phyloP scores from a whole-genome alignment of 2,329 filamentous ascomycete genomes.

The Fusarium pilosicola region DNA sequence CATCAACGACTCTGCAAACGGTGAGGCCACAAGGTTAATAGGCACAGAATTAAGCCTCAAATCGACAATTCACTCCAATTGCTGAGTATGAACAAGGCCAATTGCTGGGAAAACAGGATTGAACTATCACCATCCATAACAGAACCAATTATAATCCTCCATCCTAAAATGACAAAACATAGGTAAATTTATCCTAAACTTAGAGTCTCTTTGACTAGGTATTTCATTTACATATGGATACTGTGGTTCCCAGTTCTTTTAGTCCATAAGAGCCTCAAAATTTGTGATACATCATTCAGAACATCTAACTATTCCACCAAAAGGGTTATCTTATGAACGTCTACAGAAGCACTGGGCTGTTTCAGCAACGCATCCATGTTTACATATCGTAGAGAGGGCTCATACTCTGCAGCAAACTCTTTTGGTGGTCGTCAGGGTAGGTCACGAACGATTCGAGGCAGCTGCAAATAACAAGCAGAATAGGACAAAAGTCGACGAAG shows the following conservation, averaged over 20 bases:
- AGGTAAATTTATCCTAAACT: not conserved
- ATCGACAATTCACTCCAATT: not conserved
- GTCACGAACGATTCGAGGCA: not conserved
- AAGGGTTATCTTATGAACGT: not conserved
- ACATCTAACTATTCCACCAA: not conserved
- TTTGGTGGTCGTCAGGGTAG: not conserved
- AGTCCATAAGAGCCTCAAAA: accelerated
- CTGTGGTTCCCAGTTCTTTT: not conserved
- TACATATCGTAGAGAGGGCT: not conserved
- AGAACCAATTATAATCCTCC: not conserved
- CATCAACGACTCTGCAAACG: not conserved
- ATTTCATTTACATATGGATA: not conserved
- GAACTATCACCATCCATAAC: no score
- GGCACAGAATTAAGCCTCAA: not conserved
- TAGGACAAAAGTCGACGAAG: not conserved
- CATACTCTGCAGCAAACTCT: not conserved
- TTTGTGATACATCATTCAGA: no score
- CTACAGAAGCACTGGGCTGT: not conserved
- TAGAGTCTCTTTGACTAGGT: no score
- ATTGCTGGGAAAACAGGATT: not conserved
- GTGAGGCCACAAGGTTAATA: not conserved
- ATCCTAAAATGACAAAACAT: not conserved
- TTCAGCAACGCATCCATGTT: no score
- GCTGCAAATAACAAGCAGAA: not conserved
- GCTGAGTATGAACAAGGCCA: not conserved